These are phyloP conservation scores for Aspergillus baeticus DNA, from an alignment of 495 filamentous ascomycete species.

Conservation along the genomic window DNA sequence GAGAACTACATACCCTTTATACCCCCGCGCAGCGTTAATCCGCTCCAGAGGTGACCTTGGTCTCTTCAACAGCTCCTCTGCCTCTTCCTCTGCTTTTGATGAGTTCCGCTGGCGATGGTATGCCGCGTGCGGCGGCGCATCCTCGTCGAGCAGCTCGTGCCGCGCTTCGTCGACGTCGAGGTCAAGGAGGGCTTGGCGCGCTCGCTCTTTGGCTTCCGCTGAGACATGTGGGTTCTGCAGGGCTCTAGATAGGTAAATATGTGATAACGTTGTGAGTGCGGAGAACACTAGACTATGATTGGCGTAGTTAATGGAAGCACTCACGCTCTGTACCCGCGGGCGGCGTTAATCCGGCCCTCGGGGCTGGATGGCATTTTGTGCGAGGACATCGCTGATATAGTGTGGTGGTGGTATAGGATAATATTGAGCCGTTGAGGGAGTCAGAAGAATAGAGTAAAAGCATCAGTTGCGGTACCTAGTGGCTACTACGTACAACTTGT, in stretches of 20 bases:
- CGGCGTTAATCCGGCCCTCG: conserved; percentile 1
- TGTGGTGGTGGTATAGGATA: no score
- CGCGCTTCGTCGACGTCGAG: neutral
- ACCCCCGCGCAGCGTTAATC: neutral
- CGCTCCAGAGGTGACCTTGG: neutral
- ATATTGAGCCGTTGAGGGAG: neutral
- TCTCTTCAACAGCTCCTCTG: no score
- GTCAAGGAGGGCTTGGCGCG: neutral
- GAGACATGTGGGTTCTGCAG: conserved; percentile 1
- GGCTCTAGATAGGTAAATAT: no score
- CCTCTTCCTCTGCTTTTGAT: no score
- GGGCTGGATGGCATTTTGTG: neutral
- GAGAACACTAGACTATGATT: no score
- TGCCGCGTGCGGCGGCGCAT: neutral
- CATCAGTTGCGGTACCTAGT: no score
- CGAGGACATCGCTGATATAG: no score
- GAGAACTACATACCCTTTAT: conserved; percentile 6
- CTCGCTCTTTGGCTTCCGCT: neutral
- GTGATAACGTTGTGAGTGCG: no score
- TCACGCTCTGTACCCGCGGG: neutral
- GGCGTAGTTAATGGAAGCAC: no score
- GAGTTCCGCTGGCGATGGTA: neutral
- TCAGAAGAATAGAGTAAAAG: no score
- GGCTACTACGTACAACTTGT: no score
- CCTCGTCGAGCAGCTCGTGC: neutral